Percentiles rank a stretch among this genome's conserved stretches.
These are phyloP conservation scores for Termitomyces sp. DNA, from an alignment of 768 basidiomycete genomes.

Conservation along the genomic window DNA sequence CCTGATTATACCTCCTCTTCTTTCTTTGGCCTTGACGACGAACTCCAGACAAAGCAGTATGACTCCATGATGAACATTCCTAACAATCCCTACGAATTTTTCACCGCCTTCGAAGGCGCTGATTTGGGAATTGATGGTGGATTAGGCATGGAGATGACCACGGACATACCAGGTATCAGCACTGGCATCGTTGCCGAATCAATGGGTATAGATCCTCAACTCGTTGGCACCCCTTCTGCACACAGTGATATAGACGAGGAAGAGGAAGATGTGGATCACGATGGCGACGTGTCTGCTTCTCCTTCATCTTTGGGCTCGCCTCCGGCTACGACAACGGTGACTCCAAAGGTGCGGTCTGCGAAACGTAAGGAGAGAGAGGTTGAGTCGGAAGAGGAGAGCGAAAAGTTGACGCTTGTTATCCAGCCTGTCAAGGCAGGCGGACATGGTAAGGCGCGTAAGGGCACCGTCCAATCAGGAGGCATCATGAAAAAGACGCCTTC, in stretches of 20 bases:
- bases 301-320: slow-evolving; percentile 12
- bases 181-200: slow-evolving; percentile 4
- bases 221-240: slow-evolving; percentile 58
- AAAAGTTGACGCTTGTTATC: slow-evolving; percentile 39
- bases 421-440: slow-evolving; percentile 53
- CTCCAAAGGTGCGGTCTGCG: slow-evolving; percentile 5
- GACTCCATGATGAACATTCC: slow-evolving; percentile 20
- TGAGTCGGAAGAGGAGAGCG: slow-evolving; percentile 23
- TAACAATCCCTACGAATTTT: slow-evolving; percentile 32
- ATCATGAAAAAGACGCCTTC: slow-evolving; percentile 52
- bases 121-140: slow-evolving; percentile 18
- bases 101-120: slow-evolving; percentile 26
- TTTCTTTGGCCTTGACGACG: slow-evolving; percentile 41
- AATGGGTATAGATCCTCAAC: slow-evolving; percentile 65
- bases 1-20: slow-evolving; percentile 30
- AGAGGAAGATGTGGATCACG: slow-evolving; percentile 17
- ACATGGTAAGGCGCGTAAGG: slow-evolving; percentile 55
- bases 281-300: slow-evolving; percentile 11
- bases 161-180: slow-evolving; percentile 7
- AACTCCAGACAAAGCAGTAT: slow-evolving; percentile 32
- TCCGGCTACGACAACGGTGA: slow-evolving; percentile 1
- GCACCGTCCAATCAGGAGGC: slow-evolving; percentile 71
- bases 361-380: slow-evolving; percentile 8
- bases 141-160: slow-evolving; percentile 20
- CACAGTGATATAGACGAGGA: slow-evolving; percentile 34